Conservation (phyloP, 2,329 filamentous ascomycete genomes). For the Paecilomyces formosus region DNA sequence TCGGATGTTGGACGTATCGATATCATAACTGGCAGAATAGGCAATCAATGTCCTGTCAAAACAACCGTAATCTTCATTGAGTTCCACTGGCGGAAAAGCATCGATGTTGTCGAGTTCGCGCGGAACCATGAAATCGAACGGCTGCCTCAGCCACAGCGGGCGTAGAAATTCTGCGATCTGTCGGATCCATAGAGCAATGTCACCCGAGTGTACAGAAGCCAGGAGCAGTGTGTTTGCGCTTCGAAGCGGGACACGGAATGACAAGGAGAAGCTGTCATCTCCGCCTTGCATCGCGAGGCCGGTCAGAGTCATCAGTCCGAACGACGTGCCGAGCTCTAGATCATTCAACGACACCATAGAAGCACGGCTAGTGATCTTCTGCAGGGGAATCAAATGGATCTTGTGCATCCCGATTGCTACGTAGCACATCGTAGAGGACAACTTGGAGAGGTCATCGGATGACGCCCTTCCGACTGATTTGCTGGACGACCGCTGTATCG, state of each 20-base stretch:
- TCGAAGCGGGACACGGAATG: conserved; percentile 53
- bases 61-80: conserved; percentile 53
- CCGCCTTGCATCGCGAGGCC: conserved; percentile 51
- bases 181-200: conserved; percentile 57
- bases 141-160: conserved; percentile 57
- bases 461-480: conserved; percentile 52
- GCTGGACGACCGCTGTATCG: conserved; percentile 54
- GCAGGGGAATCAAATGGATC: conserved; percentile 59
- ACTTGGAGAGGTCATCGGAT: conserved; percentile 59
- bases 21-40: conserved; percentile 62
- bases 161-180: conserved; percentile 56
- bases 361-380: conserved; percentile 48
- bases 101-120: conserved; percentile 46
- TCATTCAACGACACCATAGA: conserved; percentile 49
- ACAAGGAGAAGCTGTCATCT: conserved; percentile 61
- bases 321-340: conserved; percentile 45
- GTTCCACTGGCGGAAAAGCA: conserved; percentile 37
- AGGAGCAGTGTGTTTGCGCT: conserved; percentile 51
- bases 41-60: conserved; percentile 62
- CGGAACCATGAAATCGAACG: conserved; percentile 57
- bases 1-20: conserved; percentile 59
- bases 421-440: conserved; percentile 59
- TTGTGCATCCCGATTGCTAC: conserved; percentile 63
- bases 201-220: conserved; percentile 56
- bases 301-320: conserved; percentile 57